These are phyloP conservation scores for Chalara sp. DNA, from an alignment of 2,329 filamentous ascomycete species.

Conservation along the genomic window DNA sequence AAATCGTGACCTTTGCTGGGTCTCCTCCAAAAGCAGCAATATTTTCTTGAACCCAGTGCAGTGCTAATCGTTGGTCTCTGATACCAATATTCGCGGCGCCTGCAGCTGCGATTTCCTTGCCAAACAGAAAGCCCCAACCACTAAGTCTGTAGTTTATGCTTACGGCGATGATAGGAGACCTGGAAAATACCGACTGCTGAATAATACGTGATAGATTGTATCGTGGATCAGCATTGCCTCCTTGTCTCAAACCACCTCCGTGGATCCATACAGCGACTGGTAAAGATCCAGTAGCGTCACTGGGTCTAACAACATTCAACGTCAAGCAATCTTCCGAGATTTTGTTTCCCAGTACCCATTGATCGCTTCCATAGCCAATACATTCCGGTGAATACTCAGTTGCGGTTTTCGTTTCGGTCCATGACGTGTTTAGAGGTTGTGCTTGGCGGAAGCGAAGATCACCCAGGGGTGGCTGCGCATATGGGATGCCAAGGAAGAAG, in stretches of 20 bases:
- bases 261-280: neutral
- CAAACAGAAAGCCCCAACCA: conserved; percentile 39
- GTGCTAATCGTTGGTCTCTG: conserved; percentile 34
- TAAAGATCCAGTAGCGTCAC: neutral
- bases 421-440: no score
- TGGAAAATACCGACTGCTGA: conserved; percentile 33
- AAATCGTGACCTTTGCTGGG: conserved; percentile 35
- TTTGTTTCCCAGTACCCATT: no score
- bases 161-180: conserved; percentile 38
- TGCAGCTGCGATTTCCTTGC: conserved; percentile 30
- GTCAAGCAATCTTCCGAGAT: neutral
- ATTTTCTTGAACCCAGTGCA: conserved; percentile 38
- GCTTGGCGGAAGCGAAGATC: no score
- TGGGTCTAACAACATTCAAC: neutral
- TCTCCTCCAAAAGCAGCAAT: conserved; percentile 38
- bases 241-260: neutral
- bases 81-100: conserved; percentile 40
- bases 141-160: conserved; percentile 39
- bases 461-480: no score
- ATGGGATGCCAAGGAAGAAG: no score
- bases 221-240: neutral
- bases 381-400: no score
- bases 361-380: no score
- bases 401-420: no score
- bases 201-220: conserved; percentile 19